Base-by-base conservation (phyloP, 352 stramenopile genomes). In the Pythium chondricola region DNA sequence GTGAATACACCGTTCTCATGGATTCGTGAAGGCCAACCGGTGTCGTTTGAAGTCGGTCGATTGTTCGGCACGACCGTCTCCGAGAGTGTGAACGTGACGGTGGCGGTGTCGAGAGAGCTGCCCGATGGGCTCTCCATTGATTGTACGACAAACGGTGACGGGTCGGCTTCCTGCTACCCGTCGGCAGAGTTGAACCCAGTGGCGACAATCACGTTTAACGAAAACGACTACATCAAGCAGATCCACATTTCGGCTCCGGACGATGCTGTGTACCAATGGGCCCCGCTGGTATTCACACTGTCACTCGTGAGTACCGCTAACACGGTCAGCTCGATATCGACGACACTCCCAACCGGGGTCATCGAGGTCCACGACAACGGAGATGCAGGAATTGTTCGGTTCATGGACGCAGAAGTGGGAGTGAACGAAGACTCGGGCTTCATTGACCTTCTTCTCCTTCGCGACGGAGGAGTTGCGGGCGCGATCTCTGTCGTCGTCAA, bases 291-390 rank as follows among this genome's bases (percentile, higher is more conserved):
- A 8, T 33, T 79, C 17, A 59, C 40, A 0, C 8, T 83, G 5
- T 32, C 40, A 14, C 30, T 79, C 4, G 31, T 39, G 13, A 43
- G 44, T 14, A 48, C 61, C 17, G 44, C 63, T 3, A 18, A 14
- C 1, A 74, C 59, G 30, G 21, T 33, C 2, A 21, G 78, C 2
- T 53, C 29, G n/a, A n/a, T n/a, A n/a, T n/a, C n/a, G n/a, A n/a
- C 0, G n/a, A 8, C 18, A 6, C 37, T 2, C 43, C 50, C 0
- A 52, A 53, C 6, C 47, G 38, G 54, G 16, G 48, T 40, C 9
- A 53, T 83, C 1, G 18, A 47, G 13, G 61, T 75, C 6, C 16
- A 65, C 22, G 68, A 77, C 44, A 59, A 74, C 30, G 45, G 56
- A 6, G 67, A 79, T 29, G 59, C 64, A 30, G 65, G 67, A 8